These are phyloP conservation scores for Russula sp. DNA, from an alignment of 768 basidiomycete species.

Conservation along the genomic window DNA sequence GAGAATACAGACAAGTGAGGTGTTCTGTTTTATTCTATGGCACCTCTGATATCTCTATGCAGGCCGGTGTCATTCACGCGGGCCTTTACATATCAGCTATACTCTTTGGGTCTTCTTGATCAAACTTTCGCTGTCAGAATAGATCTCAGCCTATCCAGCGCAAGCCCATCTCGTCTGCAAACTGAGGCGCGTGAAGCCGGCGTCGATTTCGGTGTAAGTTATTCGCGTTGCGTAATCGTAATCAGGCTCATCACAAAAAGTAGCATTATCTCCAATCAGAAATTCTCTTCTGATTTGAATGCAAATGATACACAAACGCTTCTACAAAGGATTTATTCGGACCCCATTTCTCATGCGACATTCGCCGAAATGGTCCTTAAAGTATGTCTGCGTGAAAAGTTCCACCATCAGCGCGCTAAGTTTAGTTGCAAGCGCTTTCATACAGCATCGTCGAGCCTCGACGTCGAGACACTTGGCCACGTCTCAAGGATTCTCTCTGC, in stretches of 20 bases:
- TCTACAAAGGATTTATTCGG: slow-evolving; percentile 25
- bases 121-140: slow-evolving; percentile 48
- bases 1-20: slow-evolving; percentile 26
- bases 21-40: not conserved
- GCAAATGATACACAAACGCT: slow-evolving; percentile 18
- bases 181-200: slow-evolving; percentile 60
- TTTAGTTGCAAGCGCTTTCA: slow-evolving; percentile 52
- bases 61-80: slow-evolving; percentile 34
- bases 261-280: slow-evolving; percentile 58
- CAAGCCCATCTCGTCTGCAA: slow-evolving; percentile 47
- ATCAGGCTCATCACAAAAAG: slow-evolving; percentile 11
- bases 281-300: slow-evolving; percentile 38
- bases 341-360: slow-evolving; percentile 43
- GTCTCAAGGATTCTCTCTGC: slow-evolving; percentile 65
- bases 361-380: slow-evolving; percentile 58
- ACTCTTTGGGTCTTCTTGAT: slow-evolving; percentile 54
- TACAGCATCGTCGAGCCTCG: slow-evolving; percentile 49
- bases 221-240: slow-evolving; percentile 23
- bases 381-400: slow-evolving; percentile 40
- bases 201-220: slow-evolving; percentile 54
- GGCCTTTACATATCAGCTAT: slow-evolving; percentile 56
- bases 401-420: slow-evolving; percentile 11
- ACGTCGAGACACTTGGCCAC: slow-evolving; percentile 67
- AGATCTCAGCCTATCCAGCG: slow-evolving; percentile 51
- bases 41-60: not conserved